Base-by-base conservation (phyloP, 2,329 filamentous ascomycete genomes). In the Ascochyta viciae-villosae region DNA sequence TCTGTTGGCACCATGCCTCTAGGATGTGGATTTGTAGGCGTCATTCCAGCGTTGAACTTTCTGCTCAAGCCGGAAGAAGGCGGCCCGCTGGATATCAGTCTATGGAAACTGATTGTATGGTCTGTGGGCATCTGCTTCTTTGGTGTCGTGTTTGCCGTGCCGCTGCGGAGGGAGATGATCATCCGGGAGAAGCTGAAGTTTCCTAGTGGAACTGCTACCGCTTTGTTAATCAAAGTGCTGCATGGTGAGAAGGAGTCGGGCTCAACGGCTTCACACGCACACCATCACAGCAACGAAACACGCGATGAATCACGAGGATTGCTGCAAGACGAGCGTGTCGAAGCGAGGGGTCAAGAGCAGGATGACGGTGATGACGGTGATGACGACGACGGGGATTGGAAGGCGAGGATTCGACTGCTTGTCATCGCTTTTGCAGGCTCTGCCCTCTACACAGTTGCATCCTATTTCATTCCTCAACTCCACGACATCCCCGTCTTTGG, bases 1-100 rank as follows among this genome's bases (percentile, higher is more conserved):
- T 91, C 91, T 15, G 96, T 98, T 76, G 95, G 94, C 0, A 96
- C 96, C 5, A 98, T 98, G 92, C 95, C 95, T 0, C 80, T 99
- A 10, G 94, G 94, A 1, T 96, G 94, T 67, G 95, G 95, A 1
- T 96, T 98, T 71, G 94, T 98, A 16, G 94, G 94, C 5, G 93
- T 98, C 8, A 88, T 98, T 58, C 95, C 95, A 1, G 94, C 94
- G 0, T 83, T 99, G 80, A 91, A 96, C 70, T 97, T 91, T 65
- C 79, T 99, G 44, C 77, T 99, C 47, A 87, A 84, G 48, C 79
- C 85, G 1, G 87, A 90, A 16, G 95, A 99, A 77, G 86, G 88
- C 54, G 92, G 92, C 0, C 91, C 92, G 0, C 76, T 96, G 16
- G 80, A 84, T 50, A 78, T 96, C 40, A 86, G 87, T 33, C 82